A percentile compares a stretch with the other conserved stretches of the same genome.
Evolutionary conservation across 768 basidiomycete genomes (phyloP).

Genomic region (Panaeolus papilionaceus): DNA sequence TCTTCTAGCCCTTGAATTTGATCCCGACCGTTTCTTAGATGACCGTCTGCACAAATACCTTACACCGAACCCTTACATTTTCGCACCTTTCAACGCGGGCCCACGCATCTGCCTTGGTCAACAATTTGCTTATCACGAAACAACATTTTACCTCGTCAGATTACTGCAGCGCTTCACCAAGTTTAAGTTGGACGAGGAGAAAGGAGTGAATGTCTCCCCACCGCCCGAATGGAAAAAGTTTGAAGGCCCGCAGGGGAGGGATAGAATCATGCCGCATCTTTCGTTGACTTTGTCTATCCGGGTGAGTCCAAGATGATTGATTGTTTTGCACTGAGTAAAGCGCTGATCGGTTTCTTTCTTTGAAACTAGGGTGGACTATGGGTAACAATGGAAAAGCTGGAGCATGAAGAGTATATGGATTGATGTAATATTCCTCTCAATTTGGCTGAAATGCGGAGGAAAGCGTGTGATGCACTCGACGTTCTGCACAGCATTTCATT

Average conservation of each 20-base stretch:
- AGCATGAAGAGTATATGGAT: no score
- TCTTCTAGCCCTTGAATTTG: conserved; percentile 48
- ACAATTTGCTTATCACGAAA: conserved; percentile 61
- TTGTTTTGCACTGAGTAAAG: no score
- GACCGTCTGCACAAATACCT: conserved; percentile 51
- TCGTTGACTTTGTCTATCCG: conserved; percentile 52
- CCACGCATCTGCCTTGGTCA: conserved; percentile 46
- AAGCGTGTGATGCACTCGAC: no score
- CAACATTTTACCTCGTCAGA: conserved; percentile 60
- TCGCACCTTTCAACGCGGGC: conserved; percentile 48
- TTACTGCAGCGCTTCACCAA: conserved; percentile 56
- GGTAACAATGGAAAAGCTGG: no score
- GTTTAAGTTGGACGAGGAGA: conserved; percentile 50
- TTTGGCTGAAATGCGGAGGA: no score
- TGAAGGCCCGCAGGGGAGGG: conserved; percentile 41
- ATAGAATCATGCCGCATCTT: conserved; percentile 40
- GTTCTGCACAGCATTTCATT: no score
- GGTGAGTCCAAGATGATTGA: conserved; percentile 19
- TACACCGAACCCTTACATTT: conserved; percentile 48
- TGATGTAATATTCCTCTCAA: no score
- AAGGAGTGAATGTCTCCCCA: conserved; percentile 41
- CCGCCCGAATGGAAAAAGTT: conserved; percentile 48
- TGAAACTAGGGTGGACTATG: no score
- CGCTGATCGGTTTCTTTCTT: no score
- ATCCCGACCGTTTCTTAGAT: conserved; percentile 64